phyloP scores from a whole-genome alignment of 768 basidiomycete genomes.

The Leccinellum luteum region DNA sequence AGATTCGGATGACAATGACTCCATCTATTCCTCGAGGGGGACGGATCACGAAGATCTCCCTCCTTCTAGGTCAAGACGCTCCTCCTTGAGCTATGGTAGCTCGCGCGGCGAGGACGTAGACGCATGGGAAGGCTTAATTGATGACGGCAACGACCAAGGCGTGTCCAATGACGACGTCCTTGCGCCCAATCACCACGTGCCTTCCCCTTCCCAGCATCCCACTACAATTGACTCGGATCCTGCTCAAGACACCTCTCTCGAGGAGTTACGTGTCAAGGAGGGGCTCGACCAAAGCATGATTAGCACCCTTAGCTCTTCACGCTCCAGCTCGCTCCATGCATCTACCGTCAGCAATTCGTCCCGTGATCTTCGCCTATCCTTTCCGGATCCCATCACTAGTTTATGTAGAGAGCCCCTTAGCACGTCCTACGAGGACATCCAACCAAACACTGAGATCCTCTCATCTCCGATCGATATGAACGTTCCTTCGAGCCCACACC shows the following conservation, averaged over 20 bases:
- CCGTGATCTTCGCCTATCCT: slow-evolving; percentile 75
- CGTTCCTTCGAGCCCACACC: slow-evolving; percentile 12
- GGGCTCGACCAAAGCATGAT: slow-evolving; percentile 81
- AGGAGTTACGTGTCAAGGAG: slow-evolving; percentile 69
- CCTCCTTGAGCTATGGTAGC: slow-evolving; percentile 67
- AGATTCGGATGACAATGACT: slow-evolving; percentile 71
- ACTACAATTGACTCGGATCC: slow-evolving; percentile 27
- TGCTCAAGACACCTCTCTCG: slow-evolving; percentile 39
- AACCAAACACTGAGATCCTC: slow-evolving; percentile 37
- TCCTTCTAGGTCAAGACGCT: slow-evolving; percentile 60
- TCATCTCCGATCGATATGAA: slow-evolving; percentile 21
- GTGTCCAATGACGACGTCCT: slow-evolving; percentile 24
- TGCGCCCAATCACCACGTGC: slow-evolving; percentile 23
- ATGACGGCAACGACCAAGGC: slow-evolving; percentile 56
- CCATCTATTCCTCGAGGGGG: slow-evolving; percentile 51
- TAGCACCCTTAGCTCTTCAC: slow-evolving; percentile 74
- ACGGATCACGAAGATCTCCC: slow-evolving; percentile 59
- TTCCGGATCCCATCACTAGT: slow-evolving; percentile 79
- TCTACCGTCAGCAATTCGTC: slow-evolving; percentile 58
- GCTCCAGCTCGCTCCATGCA: slow-evolving; percentile 56
- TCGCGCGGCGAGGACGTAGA: slow-evolving; percentile 69
- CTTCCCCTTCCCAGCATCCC: slow-evolving; percentile 16
- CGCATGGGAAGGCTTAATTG: slow-evolving; percentile 76
- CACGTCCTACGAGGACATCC: slow-evolving; percentile 55
- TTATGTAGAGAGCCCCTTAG: slow-evolving; percentile 57